Conservation (phyloP, 2,329 filamentous ascomycete species). For the Xylariaceae sp. region DNA sequence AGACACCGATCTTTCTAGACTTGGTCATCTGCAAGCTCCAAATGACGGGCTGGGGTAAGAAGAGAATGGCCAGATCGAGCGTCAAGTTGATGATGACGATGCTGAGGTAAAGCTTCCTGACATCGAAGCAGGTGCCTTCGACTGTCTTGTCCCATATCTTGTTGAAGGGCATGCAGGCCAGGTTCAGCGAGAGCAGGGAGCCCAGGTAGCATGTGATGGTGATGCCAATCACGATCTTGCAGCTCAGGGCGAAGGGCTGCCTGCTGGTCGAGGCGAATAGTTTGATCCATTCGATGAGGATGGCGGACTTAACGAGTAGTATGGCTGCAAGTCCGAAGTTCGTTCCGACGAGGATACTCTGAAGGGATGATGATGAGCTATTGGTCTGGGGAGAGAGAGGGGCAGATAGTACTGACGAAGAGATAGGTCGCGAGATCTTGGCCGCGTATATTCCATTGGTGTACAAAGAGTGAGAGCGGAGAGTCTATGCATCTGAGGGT, state of each 20-base stretch:
- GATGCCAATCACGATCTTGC: constrained; percentile 1
- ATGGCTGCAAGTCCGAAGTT: constrained; percentile 4
- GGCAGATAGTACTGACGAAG: neutral
- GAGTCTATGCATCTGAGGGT: neutral
- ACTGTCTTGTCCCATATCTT: constrained; percentile 6
- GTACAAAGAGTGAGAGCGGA: neutral
- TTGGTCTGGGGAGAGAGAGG: neutral
- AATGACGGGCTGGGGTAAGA: constrained; percentile 9
- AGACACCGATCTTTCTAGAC: constrained; percentile 2
- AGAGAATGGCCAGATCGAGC: constrained; percentile 6
- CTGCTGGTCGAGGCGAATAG: constrained; percentile 3
- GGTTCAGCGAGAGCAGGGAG: constrained; percentile 1
- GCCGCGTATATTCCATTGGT: constrained; percentile 7
- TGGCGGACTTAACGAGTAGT: constrained; percentile 4
- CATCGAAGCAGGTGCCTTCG: constrained; percentile 5
- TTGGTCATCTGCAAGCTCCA: constrained; percentile 3
- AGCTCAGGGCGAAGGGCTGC: constrained; percentile 1
- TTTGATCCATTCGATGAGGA: constrained; percentile 7
- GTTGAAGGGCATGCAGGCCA: constrained; percentile 3
- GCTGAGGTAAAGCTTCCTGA: constrained; percentile 5
- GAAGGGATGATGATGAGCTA: neutral
- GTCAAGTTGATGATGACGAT: constrained; percentile 3
- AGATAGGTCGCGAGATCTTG: constrained; percentile 7
- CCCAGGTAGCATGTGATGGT: constrained; percentile 1
- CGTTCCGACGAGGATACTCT: constrained; percentile 4